Evolutionary conservation across 495 filamentous ascomycete species (phyloP).

Genomic region (Aspergillus kassunensis): DNA sequence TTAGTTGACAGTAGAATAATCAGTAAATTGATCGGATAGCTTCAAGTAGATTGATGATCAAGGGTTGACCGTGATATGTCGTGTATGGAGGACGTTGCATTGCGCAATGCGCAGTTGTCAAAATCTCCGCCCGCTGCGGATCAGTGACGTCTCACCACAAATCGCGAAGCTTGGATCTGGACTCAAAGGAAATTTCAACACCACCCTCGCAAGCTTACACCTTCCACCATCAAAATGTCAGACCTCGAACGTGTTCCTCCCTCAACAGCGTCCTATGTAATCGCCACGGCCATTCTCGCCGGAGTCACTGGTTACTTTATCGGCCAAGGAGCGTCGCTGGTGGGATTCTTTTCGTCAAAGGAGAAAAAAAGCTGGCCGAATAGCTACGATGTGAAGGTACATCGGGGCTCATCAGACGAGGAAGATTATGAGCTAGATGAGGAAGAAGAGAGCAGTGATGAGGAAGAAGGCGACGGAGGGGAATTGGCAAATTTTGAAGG

Average conservation of each 20-base stretch:
- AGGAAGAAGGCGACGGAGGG: slow-evolving; percentile 38
- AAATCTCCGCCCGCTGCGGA: not conserved
- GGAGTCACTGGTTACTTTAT: slow-evolving; percentile 64
- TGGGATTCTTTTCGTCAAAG: slow-evolving; percentile 39
- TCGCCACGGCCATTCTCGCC: slow-evolving; percentile 62
- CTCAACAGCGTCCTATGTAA: slow-evolving; percentile 48
- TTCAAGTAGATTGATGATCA: no score
- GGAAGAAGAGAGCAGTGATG: slow-evolving; percentile 30
- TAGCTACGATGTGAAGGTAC: slow-evolving; percentile 49
- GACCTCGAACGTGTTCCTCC: slow-evolving; percentile 39
- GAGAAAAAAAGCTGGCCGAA: slow-evolving; percentile 47
- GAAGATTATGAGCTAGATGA: slow-evolving; percentile 32
- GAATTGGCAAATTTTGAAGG: slow-evolving; percentile 45
- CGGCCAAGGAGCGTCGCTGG: slow-evolving; percentile 48
- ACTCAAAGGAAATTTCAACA: not conserved
- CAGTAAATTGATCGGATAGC: no score
- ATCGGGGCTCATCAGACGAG: slow-evolving; percentile 43
- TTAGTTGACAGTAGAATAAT: no score
- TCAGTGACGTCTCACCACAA: no score
- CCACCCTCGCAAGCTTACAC: not conserved
- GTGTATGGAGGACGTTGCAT: no score
- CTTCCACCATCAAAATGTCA: slow-evolving; percentile 31
- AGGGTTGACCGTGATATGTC: no score
- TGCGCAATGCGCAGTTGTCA: no score
- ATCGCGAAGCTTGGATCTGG: no score